Percentiles rank a stretch among this genome's conserved stretches.
Evolutionary conservation across 257 asterid genomes (phyloP).

Genomic region (Jacaranda copaia): DNA sequence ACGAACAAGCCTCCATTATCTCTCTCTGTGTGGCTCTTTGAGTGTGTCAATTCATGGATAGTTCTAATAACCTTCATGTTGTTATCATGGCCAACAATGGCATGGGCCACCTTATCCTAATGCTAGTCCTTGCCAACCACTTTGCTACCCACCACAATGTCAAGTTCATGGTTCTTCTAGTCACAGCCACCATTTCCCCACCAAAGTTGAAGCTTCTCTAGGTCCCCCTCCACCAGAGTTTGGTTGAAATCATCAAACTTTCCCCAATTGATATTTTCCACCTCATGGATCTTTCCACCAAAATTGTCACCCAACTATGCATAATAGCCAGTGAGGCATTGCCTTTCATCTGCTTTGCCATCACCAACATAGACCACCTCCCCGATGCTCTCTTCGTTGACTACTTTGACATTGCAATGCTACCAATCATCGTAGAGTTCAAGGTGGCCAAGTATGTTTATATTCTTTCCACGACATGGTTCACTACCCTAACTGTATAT

Average conservation of each 20-base stretch:
- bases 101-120: constrained; percentile 75
- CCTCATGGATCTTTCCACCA: constrained; percentile 51
- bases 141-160: constrained; percentile 56
- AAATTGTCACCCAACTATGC: constrained; percentile 46
- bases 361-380: constrained; percentile 49
- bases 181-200: constrained; percentile 44
- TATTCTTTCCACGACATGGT: constrained; percentile 59
- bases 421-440: constrained; percentile 56
- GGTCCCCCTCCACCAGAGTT: constrained; percentile 23
- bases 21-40: not conserved
- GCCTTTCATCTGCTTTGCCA: constrained; percentile 50
- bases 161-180: constrained; percentile 50
- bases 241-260: constrained; percentile 42
- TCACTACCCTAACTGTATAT: constrained; percentile 51
- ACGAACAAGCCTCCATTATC: too few relatives aligned
- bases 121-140: constrained; percentile 56
- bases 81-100: constrained; percentile 72
- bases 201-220: constrained; percentile 46
- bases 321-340: constrained; percentile 53
- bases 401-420: constrained; percentile 53
- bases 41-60: constrained; percentile 3
- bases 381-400: constrained; percentile 68
- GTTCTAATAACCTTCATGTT: constrained; percentile 40
- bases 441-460: constrained; percentile 57
- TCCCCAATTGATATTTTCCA: constrained; percentile 58